These are phyloP conservation scores for Penicillium verrucosum DNA, from an alignment of 2,329 filamentous ascomycete genomes.

Conservation along the genomic window DNA sequence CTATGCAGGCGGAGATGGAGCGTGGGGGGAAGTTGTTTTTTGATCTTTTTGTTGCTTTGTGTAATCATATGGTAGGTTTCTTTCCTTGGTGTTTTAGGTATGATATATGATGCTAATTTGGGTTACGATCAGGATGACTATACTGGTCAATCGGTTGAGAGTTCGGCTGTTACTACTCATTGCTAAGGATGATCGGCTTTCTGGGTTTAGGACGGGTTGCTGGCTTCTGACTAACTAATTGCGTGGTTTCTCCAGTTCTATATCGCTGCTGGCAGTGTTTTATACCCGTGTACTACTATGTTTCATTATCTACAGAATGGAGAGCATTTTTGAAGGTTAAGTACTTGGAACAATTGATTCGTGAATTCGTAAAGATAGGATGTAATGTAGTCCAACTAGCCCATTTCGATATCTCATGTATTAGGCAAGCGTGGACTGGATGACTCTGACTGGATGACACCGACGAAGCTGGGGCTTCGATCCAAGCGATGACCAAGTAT, in stretches of 20 bases:
- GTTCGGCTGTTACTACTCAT: conserved; percentile 10
- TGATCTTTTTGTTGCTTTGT: conserved; percentile 87
- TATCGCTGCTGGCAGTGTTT: conserved; percentile 3
- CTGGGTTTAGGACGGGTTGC: background rate
- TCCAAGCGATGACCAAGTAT: background rate
- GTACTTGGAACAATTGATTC: background rate
- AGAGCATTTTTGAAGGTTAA: background rate
- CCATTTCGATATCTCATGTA: background rate
- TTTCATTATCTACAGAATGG: conserved; percentile 1
- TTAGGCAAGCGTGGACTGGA: background rate
- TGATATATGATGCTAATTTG: background rate
- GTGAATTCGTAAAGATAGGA: conserved; percentile 5
- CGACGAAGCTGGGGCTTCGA: background rate
- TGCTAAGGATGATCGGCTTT: background rate
- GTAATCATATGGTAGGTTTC: conserved; percentile 75
- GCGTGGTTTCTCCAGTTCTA: background rate
- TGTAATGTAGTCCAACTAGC: background rate
- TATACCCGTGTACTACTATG: conserved; percentile 22
- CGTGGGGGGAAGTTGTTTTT: conserved; percentile 85
- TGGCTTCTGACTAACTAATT: background rate
- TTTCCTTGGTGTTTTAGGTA: background rate
- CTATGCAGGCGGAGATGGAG: conserved; percentile 95
- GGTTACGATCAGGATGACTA: conserved; percentile 25
- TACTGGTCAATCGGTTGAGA: conserved; percentile 16
- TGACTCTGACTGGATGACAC: background rate